phyloP scores from a whole-genome alignment of 2,329 filamentous ascomycete genomes.

The Pseudocercospora fuligena region DNA sequence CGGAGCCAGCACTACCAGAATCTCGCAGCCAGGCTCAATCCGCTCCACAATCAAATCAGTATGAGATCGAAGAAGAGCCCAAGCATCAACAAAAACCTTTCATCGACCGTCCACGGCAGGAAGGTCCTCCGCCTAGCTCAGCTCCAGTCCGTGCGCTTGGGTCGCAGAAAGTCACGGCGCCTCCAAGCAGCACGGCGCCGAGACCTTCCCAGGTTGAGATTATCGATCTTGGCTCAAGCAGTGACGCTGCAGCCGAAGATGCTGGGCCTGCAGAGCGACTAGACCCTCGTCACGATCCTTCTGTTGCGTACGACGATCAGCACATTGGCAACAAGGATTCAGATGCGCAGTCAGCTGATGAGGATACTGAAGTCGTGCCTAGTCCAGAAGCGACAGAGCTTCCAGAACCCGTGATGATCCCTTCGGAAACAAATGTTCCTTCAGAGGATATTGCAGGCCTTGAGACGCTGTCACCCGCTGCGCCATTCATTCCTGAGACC shows the following conservation, averaged over 20 bases:
- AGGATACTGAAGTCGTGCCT: neutral
- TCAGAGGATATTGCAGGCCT: constrained; percentile 4
- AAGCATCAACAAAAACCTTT: neutral
- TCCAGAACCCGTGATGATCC: neutral
- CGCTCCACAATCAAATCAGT: neutral
- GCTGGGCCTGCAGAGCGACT: constrained; percentile 1
- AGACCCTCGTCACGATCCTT: constrained; percentile 1
- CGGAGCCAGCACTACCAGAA: neutral
- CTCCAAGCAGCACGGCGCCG: constrained; percentile 19
- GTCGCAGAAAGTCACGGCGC: constrained; percentile 2
- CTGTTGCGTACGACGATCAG: neutral
- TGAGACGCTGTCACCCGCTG: constrained; percentile 1
- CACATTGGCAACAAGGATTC: neutral
- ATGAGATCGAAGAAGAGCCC: neutral
- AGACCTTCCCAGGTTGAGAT: constrained; percentile 22
- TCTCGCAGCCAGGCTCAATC: neutral
- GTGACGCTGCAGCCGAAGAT: constrained; percentile 9
- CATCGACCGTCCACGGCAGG: neutral
- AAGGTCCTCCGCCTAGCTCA: constrained; percentile 7
- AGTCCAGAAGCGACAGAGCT: neutral
- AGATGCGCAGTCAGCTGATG: neutral
- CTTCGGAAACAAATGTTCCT: neutral
- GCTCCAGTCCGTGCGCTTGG: constrained; percentile 10
- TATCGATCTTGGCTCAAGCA: constrained; percentile 35
- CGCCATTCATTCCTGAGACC: constrained; percentile 13